phyloP scores from a whole-genome alignment of 164 flowering plant genomes.

The Kalanchoe fedtschenkoi region DNA sequence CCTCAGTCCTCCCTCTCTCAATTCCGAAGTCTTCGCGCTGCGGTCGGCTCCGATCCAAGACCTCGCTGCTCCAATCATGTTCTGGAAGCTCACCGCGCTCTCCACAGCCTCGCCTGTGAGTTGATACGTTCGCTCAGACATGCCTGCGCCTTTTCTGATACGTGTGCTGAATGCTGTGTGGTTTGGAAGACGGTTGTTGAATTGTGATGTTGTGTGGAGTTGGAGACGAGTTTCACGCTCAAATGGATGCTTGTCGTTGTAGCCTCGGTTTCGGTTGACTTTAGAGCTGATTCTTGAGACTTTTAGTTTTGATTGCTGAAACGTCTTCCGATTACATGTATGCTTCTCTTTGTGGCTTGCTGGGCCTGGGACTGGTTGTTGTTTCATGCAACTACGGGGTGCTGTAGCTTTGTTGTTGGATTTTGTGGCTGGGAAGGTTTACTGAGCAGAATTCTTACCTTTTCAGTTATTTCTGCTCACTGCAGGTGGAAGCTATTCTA shows the following conservation, averaged over 20 bases:
- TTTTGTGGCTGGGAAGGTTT: too few relatives aligned
- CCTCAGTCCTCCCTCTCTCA: neutral
- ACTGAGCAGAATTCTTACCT: neutral
- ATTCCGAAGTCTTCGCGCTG: neutral
- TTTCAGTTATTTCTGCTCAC: neutral
- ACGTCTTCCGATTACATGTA: too few relatives aligned
- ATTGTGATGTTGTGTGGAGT: neutral
- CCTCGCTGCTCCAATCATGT: conserved; percentile 34
- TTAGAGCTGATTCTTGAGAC: too few relatives aligned
- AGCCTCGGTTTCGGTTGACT: too few relatives aligned
- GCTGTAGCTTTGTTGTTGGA: neutral
- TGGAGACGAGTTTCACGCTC: too few relatives aligned
- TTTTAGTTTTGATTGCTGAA: too few relatives aligned
- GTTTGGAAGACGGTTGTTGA: neutral
- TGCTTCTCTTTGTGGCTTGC: too few relatives aligned
- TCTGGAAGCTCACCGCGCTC: conserved; percentile 77
- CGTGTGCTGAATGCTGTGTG: neutral
- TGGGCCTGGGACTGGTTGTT: too few relatives aligned
- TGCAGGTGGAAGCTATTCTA: conserved; percentile 75
- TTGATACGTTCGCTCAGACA: conserved; percentile 4
- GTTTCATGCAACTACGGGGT: too few relatives aligned
- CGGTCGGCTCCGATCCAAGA: neutral
- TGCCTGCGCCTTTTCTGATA: neutral
- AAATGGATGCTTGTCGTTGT: too few relatives aligned
- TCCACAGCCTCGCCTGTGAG: conserved; percentile 88